Conservation (phyloP, 2,329 filamentous ascomycete genomes). For the Amylocarpus encephaloides region DNA sequence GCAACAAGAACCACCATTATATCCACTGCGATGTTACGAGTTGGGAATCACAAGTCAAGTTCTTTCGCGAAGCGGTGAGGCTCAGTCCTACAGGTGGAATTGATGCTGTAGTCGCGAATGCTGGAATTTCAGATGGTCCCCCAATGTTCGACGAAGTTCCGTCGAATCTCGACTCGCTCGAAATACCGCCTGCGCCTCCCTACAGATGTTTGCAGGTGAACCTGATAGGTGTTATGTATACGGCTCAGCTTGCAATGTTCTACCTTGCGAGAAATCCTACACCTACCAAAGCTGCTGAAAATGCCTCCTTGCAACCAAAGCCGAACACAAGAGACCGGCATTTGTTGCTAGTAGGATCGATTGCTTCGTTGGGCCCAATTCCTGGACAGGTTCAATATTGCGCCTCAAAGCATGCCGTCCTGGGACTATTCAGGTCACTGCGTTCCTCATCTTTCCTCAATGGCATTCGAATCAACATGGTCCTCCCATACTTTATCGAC, state of each 20-base stretch:
- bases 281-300: slow-evolving; percentile 30
- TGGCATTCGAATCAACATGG: slow-evolving; percentile 56
- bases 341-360: slow-evolving; percentile 55
- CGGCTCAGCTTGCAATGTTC: slow-evolving; percentile 56
- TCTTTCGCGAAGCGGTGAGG: slow-evolving; percentile 53
- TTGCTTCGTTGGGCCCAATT: slow-evolving; percentile 48
- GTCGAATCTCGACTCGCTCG: slow-evolving; percentile 34
- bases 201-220: slow-evolving; percentile 56
- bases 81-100: slow-evolving; percentile 50
- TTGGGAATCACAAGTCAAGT: slow-evolving; percentile 56
- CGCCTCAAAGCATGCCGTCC: slow-evolving; percentile 58
- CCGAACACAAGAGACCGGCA: slow-evolving; percentile 45
- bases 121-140: slow-evolving; percentile 48
- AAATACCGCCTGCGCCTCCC: slow-evolving; percentile 43
- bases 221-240: slow-evolving; percentile 57
- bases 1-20: slow-evolving; percentile 44
- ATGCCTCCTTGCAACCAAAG: slow-evolving; percentile 28
- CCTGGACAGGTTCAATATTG: slow-evolving; percentile 47
- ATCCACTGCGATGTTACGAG: slow-evolving; percentile 58
- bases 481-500: slow-evolving; percentile 62
- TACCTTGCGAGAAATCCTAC: slow-evolving; percentile 47
- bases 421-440: slow-evolving; percentile 57
- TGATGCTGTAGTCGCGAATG: slow-evolving; percentile 61
- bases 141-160: slow-evolving; percentile 38
- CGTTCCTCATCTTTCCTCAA: slow-evolving; percentile 42